These are phyloP conservation scores for Neurospora sp. DNA, from an alignment of 495 filamentous ascomycete genomes.

Conservation along the genomic window DNA sequence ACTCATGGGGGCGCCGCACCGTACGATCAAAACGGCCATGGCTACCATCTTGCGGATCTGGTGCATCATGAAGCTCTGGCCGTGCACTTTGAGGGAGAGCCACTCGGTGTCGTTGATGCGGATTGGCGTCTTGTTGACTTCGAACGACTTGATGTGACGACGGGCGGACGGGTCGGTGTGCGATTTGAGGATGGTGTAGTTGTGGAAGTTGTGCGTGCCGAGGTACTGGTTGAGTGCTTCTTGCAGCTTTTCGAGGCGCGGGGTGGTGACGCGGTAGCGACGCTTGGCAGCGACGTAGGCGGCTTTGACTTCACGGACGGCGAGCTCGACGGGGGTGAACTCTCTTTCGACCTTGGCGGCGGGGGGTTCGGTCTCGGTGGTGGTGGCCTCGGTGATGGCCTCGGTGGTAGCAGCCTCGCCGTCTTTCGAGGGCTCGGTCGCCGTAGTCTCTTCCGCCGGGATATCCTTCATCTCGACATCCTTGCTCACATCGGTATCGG, in stretches of 20 bases:
- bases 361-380: not conserved
- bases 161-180: conserved; percentile 70
- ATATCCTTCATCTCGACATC: conserved; percentile 8
- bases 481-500: conserved; percentile 1
- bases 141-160: conserved; percentile 82
- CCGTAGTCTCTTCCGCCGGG: not conserved
- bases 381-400: not conserved
- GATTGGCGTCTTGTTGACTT: conserved; percentile 58
- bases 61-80: conserved; percentile 99
- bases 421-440: not conserved
- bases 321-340: conserved; percentile 43
- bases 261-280: conserved; percentile 65
- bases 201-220: conserved; percentile 86
- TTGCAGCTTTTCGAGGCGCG: conserved; percentile 62
- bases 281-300: conserved; percentile 70
- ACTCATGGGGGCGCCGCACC: conserved; percentile 60
- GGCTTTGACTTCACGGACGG: conserved; percentile 63
- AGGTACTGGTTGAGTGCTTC: conserved; percentile 57
- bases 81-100: conserved; percentile 91
- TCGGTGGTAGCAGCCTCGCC: conserved; percentile 4
- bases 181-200: conserved; percentile 87
- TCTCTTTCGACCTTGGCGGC: conserved; percentile 13
- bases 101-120: conserved; percentile 85
- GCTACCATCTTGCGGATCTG: conserved; percentile 99
- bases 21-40: conserved; percentile 74